Conservation (phyloP, 148 eudicot species). For the Cornus suecica region DNA sequence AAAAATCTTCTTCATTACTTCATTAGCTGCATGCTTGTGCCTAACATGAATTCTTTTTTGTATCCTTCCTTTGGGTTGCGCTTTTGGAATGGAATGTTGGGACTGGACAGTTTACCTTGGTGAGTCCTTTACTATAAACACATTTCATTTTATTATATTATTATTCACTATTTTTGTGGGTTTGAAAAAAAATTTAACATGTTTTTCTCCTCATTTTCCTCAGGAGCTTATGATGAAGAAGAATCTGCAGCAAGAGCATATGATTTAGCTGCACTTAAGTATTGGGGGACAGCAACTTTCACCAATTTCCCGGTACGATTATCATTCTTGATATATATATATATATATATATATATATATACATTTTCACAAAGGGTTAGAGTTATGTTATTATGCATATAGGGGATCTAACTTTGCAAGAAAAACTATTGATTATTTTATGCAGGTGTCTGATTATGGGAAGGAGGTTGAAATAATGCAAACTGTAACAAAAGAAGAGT, state of each 20-base stretch:
- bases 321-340: constrained; percentile 13
- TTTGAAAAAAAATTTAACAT: background rate
- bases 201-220: background rate
- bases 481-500: constrained; percentile 45
- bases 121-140: constrained; percentile 16
- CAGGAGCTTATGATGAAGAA: constrained; percentile 66
- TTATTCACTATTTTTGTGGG: background rate
- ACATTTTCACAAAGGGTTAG: no score
- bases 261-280: constrained; percentile 60
- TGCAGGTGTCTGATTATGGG: constrained; percentile 39
- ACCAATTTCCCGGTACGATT: constrained; percentile 51
- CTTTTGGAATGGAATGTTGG: constrained; percentile 14
- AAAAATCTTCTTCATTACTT: no score
- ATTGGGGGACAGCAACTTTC: constrained; percentile 60
- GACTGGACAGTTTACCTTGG: constrained; percentile 43
- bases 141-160: background rate
- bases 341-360: no score
- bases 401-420: background rate
- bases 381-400: no score
- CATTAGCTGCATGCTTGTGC: background rate
- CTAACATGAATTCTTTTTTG: constrained; percentile 18
- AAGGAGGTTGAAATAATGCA: constrained; percentile 44
- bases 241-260: constrained; percentile 65
- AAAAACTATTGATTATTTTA: background rate
- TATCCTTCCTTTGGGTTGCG: background rate